A percentile compares a stretch with the other conserved stretches of the same genome.
These are phyloP conservation scores for Trametes sp. DNA, from an alignment of 1,284 basidiomycete genomes.

Conservation along the genomic window DNA sequence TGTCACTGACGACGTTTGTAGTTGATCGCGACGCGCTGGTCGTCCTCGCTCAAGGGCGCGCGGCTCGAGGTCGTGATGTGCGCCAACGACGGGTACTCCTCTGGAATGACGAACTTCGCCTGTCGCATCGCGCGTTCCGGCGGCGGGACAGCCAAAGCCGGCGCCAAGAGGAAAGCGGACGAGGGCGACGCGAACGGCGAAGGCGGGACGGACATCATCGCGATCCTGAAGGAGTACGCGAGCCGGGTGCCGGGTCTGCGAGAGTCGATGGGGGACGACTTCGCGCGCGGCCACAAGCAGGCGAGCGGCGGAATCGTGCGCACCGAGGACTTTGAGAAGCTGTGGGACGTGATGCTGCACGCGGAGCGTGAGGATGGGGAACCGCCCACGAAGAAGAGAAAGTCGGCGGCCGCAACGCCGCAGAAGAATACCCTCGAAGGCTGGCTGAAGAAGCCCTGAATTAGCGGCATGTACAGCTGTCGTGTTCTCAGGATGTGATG, in stretches of 20 bases:
- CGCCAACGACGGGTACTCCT: conserved; percentile 42
- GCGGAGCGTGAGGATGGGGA: conserved; percentile 16
- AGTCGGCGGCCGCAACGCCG: background rate
- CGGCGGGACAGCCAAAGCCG: background rate
- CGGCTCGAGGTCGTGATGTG: conserved; percentile 45
- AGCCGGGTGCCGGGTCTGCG: conserved; percentile 36
- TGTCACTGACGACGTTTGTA: conserved; percentile 3
- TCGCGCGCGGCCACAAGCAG: conserved; percentile 44
- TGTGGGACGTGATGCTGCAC: conserved; percentile 38
- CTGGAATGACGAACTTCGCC: conserved; percentile 43
- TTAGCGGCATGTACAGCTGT: background rate
- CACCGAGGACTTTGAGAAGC: conserved; percentile 37
- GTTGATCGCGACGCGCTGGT: conserved; percentile 45
- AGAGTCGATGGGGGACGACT: conserved; percentile 41
- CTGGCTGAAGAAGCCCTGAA: conserved; percentile 32
- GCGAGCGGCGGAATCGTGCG: conserved; percentile 44
- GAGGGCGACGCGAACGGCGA: conserved; percentile 1
- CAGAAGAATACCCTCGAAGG: conserved; percentile 38
- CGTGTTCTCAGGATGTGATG: background rate
- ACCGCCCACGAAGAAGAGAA: conserved; percentile 6
- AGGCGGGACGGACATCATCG: conserved; percentile 39
- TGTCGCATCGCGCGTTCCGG: conserved; percentile 38
- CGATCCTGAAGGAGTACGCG: conserved; percentile 40
- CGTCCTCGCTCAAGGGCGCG: conserved; percentile 40
- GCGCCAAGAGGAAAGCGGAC: conserved; percentile 14